Evolutionary conservation across 2,329 filamentous ascomycete species (phyloP), one percentile per base, ranked within the genome.

Genomic region (Xylariaceae sp.): DNA sequence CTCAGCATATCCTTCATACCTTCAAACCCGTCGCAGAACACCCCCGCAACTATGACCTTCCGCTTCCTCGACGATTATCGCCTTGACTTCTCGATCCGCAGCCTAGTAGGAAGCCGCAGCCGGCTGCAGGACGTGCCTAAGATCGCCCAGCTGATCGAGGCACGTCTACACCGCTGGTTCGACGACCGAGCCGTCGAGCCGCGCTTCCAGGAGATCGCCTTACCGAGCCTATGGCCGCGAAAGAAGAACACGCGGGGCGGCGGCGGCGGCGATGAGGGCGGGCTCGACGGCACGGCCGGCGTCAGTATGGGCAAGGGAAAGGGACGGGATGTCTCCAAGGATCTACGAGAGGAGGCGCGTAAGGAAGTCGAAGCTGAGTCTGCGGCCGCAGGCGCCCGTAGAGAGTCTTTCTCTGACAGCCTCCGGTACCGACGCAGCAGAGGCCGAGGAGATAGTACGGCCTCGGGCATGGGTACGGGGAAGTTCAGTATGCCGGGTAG

Each of bases 1-100:
- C 69, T 98, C 15, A 94, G 88, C 34, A 86, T 97, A 34, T 95
- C 89, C 1, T 95, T 97, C 59, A 88, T 95, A 44, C 93, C 93
- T 0, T 79, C 80, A 54, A 84, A 81, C 53, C 75, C 79, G 1
- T 75, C 76, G 11, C 78, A 83, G 52, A 75, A 79, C 18, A 86
- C 81, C 3, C 86, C 86, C 3, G 95, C 93, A 3, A 94, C 89
- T 60, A 85, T 98, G 63, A 88, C 88, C 0, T 97, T 98, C 64
- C 94, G 89, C 42, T 98, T 98, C 60, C 74, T 91, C 26, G 87
- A 91, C 61, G 87, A 93, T 66, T 94, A 94, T 66, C 74, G 87
- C 19, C 74, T 94, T 16, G 88, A 93, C 62, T 83, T 94, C 49
- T 88, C 83, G 3, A 86, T 91, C 19, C 78, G 86, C 47, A 89